Conservation (phyloP, 139 green algal species). For the Penium margaritaceum region DNA sequence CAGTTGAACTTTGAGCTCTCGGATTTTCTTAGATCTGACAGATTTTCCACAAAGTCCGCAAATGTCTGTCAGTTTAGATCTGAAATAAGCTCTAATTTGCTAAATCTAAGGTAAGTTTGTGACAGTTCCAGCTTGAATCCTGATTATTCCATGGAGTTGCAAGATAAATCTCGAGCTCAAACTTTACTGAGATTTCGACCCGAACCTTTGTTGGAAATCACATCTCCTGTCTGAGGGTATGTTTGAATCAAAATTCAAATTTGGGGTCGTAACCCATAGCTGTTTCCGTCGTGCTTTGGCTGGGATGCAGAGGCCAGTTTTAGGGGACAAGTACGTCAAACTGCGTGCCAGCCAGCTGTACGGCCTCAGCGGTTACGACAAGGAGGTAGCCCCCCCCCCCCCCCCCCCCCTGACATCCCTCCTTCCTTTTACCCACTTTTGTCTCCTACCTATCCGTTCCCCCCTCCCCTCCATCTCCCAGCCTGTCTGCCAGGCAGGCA, state of each 20-base stretch:
- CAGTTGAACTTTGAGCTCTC: no score
- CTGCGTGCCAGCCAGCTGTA: slow-evolving; percentile 13
- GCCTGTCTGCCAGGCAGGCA: no score
- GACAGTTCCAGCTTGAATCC: neutral
- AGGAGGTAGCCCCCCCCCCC: neutral
- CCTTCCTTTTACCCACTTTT: no score
- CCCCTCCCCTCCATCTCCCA: no score
- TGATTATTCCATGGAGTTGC: neutral
- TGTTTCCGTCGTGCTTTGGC: neutral
- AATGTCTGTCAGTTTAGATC: no score
- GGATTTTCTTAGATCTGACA: no score
- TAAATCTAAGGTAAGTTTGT: no score
- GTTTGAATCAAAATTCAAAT: neutral
- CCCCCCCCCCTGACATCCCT: neutral
- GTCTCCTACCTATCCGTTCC: no score
- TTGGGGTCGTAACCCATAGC: neutral
- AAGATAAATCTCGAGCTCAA: neutral
- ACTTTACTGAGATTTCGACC: neutral
- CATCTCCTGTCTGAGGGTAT: neutral
- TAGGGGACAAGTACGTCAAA: neutral
- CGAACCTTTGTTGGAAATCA: neutral
- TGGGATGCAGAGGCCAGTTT: slow-evolving; percentile 3
- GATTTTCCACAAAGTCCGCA: no score
- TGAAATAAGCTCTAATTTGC: no score
- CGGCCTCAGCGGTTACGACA: slow-evolving; percentile 6